Evolutionary conservation across 345 rosid species (phyloP), one percentile per base, ranked within the genome.

Genomic region (Aquilaria malaccensis): DNA sequence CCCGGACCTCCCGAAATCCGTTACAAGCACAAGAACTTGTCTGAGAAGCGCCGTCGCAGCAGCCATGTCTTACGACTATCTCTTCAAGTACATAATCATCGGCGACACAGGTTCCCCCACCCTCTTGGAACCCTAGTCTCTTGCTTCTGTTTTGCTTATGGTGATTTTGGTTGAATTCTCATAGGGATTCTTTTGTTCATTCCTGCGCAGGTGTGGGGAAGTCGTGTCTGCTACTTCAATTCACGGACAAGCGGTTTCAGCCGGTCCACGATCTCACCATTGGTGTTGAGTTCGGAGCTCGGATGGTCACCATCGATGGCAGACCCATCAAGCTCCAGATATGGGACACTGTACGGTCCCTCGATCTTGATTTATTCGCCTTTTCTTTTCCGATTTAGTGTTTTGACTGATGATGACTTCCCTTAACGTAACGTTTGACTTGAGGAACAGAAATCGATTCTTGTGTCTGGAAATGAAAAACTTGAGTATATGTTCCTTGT

Each of bases 81-180:
- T 92, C 60, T 92, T 89, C 74, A 92, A 92, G 85, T 92, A 89
- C 79, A 92, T 92, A 84, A 92, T 92, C 85, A 92, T 92, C 82
- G 98, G 98, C 58, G 98, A 89, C 33, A 94, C 97, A 10, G 69
- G 69, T 65, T 49, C 15, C 2, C 12, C 11, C 7, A 2, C 13
- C 11, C 45, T 48, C 22, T 13, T 58, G 43, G 3, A 4, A 13
- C n/a, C 14, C 47, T 53, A 6, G 13, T 37, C 15, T 46, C 45
- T 33, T 12, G 31, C 9, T 45, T 3, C 15, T 4, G 2, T 10
- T 13, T n/a, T 31, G 43, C 43, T 37, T 37, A 9, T 3, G 43
- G 43, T 4, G 43, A 37, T 4, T 4, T 6, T 15, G 30, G 32
- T 10, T 41, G 1, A 50, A 3, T 11, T 29, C 29, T 51, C 7